These are phyloP conservation scores for Ceratocystis huliohia DNA, from an alignment of 2,329 filamentous ascomycete genomes.

Conservation along the genomic window DNA sequence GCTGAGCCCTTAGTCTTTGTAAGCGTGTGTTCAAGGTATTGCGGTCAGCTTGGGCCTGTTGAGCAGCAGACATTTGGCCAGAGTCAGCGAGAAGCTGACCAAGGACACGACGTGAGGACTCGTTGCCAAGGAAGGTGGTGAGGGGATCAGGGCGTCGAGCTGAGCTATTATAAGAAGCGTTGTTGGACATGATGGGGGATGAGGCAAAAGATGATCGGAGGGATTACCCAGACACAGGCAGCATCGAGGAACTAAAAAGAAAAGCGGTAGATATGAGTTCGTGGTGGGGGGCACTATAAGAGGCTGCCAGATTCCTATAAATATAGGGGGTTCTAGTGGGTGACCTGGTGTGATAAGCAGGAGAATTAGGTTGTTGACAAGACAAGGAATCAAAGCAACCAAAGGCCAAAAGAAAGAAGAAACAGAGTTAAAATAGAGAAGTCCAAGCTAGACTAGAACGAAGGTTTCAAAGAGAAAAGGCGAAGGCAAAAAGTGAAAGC, in stretches of 20 bases:
- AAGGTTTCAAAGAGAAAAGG: not conserved
- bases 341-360: no score
- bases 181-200: conserved; percentile 9
- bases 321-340: no score
- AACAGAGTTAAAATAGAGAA: not conserved
- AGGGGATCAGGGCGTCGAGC: not conserved
- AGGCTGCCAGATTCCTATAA: no score
- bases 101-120: not conserved
- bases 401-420: not conserved
- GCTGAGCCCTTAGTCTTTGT: no score
- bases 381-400: not conserved
- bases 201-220: not conserved
- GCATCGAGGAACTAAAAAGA: not conserved
- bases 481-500: not conserved
- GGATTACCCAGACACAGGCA: not conserved
- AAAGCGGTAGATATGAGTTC: not conserved
- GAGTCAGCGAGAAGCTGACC: not conserved
- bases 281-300: no score
- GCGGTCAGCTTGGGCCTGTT: not conserved
- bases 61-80: conserved; percentile 2
- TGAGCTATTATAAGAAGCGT: not conserved
- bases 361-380: not conserved
- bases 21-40: not conserved
- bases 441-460: not conserved
- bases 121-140: not conserved